Conservation (phyloP, 805 yeast genomes). For the Nakazawaea anatomiae region DNA sequence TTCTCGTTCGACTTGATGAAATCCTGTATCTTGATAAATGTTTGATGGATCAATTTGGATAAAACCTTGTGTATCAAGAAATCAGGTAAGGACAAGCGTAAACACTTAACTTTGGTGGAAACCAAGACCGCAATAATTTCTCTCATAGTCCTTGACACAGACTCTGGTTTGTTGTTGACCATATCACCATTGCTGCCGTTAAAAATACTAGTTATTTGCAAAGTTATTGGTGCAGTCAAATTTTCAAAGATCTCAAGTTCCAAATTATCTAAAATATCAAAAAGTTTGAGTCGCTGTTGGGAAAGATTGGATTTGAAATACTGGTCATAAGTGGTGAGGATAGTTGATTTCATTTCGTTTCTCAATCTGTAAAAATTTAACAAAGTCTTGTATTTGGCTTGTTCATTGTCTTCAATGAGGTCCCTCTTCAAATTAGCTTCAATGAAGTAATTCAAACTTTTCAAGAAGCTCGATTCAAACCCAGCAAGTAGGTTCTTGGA, state of each 20-base stretch:
- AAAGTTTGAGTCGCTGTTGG: slow-evolving; percentile 37
- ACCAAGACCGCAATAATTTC: slow-evolving; percentile 4
- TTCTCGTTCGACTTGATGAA: background rate
- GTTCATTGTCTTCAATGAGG: slow-evolving; percentile 31
- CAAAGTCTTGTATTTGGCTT: slow-evolving; percentile 35
- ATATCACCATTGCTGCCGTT: background rate
- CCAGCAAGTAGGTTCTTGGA: slow-evolving; percentile 21
- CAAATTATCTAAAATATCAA: slow-evolving; percentile 37
- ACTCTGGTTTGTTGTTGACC: background rate
- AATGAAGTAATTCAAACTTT: slow-evolving; percentile 26
- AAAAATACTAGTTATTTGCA: slow-evolving; percentile 4
- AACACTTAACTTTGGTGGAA: background rate
- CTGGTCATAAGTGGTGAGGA: slow-evolving; percentile 44
- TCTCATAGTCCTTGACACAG: slow-evolving; percentile 2
- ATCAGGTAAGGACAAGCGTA: slow-evolving; percentile 1
- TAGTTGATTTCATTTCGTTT: slow-evolving; percentile 38
- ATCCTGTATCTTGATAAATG: slow-evolving; percentile 4
- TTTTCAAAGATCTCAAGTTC: slow-evolving; percentile 50
- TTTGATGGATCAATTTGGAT: background rate
- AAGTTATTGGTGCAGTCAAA: slow-evolving; percentile 17
- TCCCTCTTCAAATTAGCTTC: slow-evolving; percentile 42
- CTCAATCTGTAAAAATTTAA: slow-evolving; percentile 48
- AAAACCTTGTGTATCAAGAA: background rate
- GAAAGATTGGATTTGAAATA: slow-evolving; percentile 41
- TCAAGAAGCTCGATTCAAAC: slow-evolving; percentile 27